Evolutionary conservation across 2,329 filamentous ascomycete genomes (phyloP).

Genomic region (Pleomassaria siparia): DNA sequence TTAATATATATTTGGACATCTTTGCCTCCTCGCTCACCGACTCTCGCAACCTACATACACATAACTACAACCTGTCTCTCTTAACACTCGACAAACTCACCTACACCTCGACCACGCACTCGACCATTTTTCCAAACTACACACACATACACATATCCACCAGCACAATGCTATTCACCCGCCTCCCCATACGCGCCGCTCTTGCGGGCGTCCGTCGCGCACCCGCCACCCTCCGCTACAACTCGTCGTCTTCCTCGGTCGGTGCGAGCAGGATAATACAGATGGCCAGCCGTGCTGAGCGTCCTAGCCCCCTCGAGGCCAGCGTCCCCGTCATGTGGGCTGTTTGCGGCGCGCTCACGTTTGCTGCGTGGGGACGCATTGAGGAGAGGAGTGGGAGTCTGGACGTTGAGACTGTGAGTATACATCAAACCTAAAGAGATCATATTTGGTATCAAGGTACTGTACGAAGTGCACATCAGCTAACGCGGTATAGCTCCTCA

Average conservation of each 20-base stretch:
- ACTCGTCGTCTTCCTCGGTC: constrained; percentile 30
- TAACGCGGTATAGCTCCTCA: constrained; percentile 7
- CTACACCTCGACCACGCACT: background rate
- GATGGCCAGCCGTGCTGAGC: constrained; percentile 33
- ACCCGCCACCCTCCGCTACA: constrained; percentile 28
- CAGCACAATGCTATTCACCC: constrained; percentile 18
- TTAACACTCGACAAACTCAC: background rate
- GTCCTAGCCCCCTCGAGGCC: constrained; percentile 32
- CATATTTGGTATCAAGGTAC: too few species aligned
- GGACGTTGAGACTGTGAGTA: constrained; percentile 32
- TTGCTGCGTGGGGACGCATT: constrained; percentile 33
- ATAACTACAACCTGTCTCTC: background rate
- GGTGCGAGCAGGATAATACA: constrained; percentile 29
- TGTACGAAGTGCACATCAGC: too few species aligned
- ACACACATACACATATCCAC: background rate
- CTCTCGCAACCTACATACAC: background rate
- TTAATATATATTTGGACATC: background rate
- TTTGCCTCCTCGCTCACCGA: background rate
- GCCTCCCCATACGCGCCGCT: constrained; percentile 26
- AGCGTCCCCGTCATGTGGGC: constrained; percentile 37
- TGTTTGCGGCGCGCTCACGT: constrained; percentile 28
- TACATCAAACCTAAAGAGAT: background rate
- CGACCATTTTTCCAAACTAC: background rate
- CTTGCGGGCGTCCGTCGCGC: constrained; percentile 23
- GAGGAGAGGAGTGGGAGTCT: constrained; percentile 24